Percentiles rank a stretch among this genome's conserved stretches.
phyloP scores from a whole-genome alignment of 2,329 filamentous ascomycete species.

The Clarireedia monteithiana region DNA sequence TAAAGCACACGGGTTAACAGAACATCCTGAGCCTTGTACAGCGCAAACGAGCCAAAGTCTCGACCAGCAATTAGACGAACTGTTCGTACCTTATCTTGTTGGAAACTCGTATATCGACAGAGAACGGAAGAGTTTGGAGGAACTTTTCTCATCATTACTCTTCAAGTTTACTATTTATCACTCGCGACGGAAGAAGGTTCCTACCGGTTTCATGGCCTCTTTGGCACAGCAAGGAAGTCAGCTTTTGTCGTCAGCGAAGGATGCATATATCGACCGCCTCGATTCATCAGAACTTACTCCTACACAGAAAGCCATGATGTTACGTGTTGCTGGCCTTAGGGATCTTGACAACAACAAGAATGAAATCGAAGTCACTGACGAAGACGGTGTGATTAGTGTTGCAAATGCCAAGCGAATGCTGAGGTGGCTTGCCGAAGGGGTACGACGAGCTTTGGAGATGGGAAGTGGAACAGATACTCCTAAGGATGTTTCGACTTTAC shows the following conservation, averaged over 20 bases:
- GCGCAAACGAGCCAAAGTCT: constrained; percentile 73
- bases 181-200: constrained; percentile 75
- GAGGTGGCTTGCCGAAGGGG: constrained; percentile 92
- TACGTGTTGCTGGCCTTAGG: constrained; percentile 75
- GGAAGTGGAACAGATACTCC: constrained; percentile 81
- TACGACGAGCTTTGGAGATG: constrained; percentile 85
- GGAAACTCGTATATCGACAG: constrained; percentile 64
- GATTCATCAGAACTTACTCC: constrained; percentile 82
- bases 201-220: constrained; percentile 87
- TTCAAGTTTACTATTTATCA: constrained; percentile 98
- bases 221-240: constrained; percentile 86
- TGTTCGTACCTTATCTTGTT: constrained; percentile 65
- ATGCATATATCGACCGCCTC: constrained; percentile 82
- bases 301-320: constrained; percentile 84
- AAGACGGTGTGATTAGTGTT: constrained; percentile 76
- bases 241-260: constrained; percentile 77
- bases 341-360: constrained; percentile 70
- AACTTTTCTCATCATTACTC: constrained; percentile 80
- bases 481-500: constrained; percentile 81
- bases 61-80: constrained; percentile 67
- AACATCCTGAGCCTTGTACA: constrained; percentile 87
- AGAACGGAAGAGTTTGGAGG: constrained; percentile 63
- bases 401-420: constrained; percentile 96
- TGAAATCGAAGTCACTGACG: constrained; percentile 84
- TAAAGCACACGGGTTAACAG: constrained; percentile 88